phyloP scores from a whole-genome alignment of 2,329 filamentous ascomycete species.

The Periconia macrospinosa region DNA sequence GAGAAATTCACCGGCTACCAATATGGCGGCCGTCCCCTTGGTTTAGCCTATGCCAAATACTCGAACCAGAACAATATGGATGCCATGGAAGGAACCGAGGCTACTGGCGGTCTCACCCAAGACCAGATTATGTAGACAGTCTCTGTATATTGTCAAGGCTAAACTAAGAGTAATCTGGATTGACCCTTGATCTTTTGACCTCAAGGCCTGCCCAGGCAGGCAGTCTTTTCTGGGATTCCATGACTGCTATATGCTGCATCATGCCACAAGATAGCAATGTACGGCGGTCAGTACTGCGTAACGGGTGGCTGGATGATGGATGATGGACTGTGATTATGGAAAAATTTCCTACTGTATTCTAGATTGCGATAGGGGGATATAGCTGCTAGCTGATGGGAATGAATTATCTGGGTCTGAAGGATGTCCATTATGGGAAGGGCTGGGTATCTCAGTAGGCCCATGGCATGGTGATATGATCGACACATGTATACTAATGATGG shows the following conservation, averaged over 20 bases:
- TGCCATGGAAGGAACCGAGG: constrained; percentile 81
- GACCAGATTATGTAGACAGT: constrained; percentile 88
- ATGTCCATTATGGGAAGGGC: not conserved
- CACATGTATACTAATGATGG: not conserved
- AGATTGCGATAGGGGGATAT: constrained; percentile 26
- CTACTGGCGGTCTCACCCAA: constrained; percentile 78
- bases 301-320: constrained; percentile 8
- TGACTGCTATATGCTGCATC: constrained; percentile 17
- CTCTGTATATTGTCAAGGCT: not conserved
- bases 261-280: constrained; percentile 20
- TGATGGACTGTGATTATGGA: constrained; percentile 14
- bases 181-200: not conserved
- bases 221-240: constrained; percentile 15
- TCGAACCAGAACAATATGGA: constrained; percentile 65
- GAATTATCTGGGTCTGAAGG: not conserved
- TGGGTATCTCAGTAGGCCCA: not conserved
- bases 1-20: constrained; percentile 97
- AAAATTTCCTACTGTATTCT: constrained; percentile 40
- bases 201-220: not conserved
- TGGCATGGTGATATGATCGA: not conserved
- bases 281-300: constrained; percentile 13
- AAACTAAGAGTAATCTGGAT: not conserved
- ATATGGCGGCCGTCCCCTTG: constrained; percentile 92
- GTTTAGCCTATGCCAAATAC: constrained; percentile 93
- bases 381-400: constrained; percentile 1